These are phyloP conservation scores for Candida orba DNA, from an alignment of 805 yeast genomes.

Conservation along the genomic window DNA sequence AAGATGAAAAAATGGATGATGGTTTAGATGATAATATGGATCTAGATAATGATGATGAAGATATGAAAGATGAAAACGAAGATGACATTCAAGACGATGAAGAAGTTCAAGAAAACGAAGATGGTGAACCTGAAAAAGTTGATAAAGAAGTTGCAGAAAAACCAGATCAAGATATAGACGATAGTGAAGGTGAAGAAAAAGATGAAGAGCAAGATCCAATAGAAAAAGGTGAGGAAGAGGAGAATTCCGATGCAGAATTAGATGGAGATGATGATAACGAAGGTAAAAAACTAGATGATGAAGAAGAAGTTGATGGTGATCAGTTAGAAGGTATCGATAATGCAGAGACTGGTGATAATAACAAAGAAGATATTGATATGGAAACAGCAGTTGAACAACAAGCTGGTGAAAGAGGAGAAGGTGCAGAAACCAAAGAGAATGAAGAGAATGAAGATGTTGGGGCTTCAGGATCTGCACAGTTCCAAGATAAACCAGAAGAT, in stretches of 20 bases:
- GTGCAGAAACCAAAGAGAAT: slow-evolving; percentile 47
- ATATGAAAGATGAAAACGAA: slow-evolving; percentile 16
- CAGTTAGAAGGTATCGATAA: slow-evolving; percentile 50
- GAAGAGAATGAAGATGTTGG: slow-evolving; percentile 65
- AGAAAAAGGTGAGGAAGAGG: slow-evolving; percentile 26
- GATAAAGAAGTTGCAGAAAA: slow-evolving; percentile 23
- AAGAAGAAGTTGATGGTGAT: slow-evolving; percentile 34
- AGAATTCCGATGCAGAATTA: slow-evolving; percentile 24
- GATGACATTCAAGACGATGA: slow-evolving; percentile 26
- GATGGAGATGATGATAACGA: slow-evolving; percentile 13
- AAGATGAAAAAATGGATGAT: slow-evolving; percentile 27
- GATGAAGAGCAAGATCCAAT: slow-evolving; percentile 26
- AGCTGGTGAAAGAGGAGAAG: slow-evolving; percentile 54
- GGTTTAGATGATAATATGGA: slow-evolving; percentile 34
- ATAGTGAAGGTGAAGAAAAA: slow-evolving; percentile 22
- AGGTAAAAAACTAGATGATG: slow-evolving; percentile 24
- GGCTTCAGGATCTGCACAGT: slow-evolving; percentile 48
- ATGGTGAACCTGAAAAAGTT: slow-evolving; percentile 24
- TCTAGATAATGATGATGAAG: slow-evolving; percentile 36
- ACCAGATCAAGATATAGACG: slow-evolving; percentile 30
- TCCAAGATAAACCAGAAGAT: slow-evolving; percentile 36
- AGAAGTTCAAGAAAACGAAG: slow-evolving; percentile 26
- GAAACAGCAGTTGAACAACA: slow-evolving; percentile 56
- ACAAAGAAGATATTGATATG: slow-evolving; percentile 40
- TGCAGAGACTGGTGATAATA: slow-evolving; percentile 34